phyloP scores from a whole-genome alignment of 2,329 filamentous ascomycete species.

The Neofusicoccum cordaticola region DNA sequence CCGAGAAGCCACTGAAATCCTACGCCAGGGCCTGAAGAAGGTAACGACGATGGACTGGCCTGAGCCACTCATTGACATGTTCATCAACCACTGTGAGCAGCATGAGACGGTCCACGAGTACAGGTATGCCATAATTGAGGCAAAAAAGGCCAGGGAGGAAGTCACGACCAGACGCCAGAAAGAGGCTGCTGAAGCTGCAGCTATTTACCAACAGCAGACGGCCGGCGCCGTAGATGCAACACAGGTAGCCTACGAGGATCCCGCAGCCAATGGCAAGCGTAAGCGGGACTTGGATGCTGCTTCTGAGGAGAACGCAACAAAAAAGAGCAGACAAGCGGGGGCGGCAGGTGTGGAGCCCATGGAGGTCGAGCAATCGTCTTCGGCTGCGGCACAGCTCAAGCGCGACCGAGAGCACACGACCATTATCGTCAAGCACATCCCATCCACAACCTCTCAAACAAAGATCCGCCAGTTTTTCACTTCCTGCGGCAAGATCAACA shows the following conservation, averaged over 20 bases:
- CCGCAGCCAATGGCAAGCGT: conserved; percentile 56
- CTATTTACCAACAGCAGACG: conserved; percentile 28
- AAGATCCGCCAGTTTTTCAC: conserved; percentile 86
- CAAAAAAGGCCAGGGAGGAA: conserved; percentile 65
- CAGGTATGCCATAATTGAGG: conserved; percentile 69
- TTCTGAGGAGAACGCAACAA: conserved; percentile 55
- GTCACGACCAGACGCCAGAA: conserved; percentile 63
- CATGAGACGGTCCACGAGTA: conserved; percentile 78
- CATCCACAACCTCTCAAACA: conserved; percentile 64
- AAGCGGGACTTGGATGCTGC: conserved; percentile 66
- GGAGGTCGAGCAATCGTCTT: conserved; percentile 18
- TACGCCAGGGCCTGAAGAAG: conserved; percentile 66
- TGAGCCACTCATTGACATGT: conserved; percentile 71
- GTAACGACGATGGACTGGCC: conserved; percentile 69
- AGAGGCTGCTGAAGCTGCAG: conserved; percentile 62
- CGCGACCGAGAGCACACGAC: conserved; percentile 90
- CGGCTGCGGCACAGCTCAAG: conserved; percentile 22
- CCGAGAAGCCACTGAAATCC: conserved; percentile 68
- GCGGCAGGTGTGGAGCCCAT: conserved; percentile 19
- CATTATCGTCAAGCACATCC: conserved; percentile 76
- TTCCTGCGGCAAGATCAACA: conserved; percentile 81
- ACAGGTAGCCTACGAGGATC: conserved; percentile 23
- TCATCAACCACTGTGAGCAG: conserved; percentile 79
- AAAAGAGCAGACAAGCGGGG: conserved; percentile 60
- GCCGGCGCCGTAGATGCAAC: conserved; percentile 22